Base-by-base conservation (phyloP, 1,284 basidiomycete genomes). In the Psilocybe mexicana region DNA sequence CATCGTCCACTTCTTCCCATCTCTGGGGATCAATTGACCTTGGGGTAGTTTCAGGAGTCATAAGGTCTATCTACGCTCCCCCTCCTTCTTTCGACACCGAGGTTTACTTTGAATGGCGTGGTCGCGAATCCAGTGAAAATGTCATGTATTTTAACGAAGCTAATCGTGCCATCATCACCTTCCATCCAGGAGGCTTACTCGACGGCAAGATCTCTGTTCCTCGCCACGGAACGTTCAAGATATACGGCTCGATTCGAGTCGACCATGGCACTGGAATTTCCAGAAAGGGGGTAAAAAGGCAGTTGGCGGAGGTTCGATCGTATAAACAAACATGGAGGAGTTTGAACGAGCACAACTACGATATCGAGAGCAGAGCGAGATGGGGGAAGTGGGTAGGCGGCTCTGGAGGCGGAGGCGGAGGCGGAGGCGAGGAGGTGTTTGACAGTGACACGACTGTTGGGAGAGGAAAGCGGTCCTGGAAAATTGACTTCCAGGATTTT, bases 1-100 rank as follows among this genome's bases (percentile, higher is more conserved):
- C 64, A 1, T 72, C 69, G 5, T 66, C 62, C 26, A 67, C 64
- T 8, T 18, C 25, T 11, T 60, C 65, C 28, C 69, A 67, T 44
- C 59, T 70, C 38, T 72, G 69, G 69, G 66, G 59, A 36, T 57
- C 49, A 23, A 70, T 71, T 46, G 52, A 69, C 14, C 70, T 70
- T 54, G 68, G 66, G 8, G 55, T 66, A 18, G 47, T 68, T 10
- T 60, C 61, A 14, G 68, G 70, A 0, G 50, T 69, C 49, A 61
- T 71, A 40, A 63, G 70, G 36, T 69, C 69, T 1, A 45, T 46
- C 3, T 26, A 44, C 11, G 2, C 59, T 5, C 59, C 65, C 0
- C 62, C 66, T 0, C 54, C 44, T 8, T 24, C 46, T 10, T 46
- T 60, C 14, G 61, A 67, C 10, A 55, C 54, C n/a, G 55, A 52